Evolutionary conservation across 2,329 filamentous ascomycete genomes (phyloP), one percentile per base, ranked within the genome.

Genomic region (Trichoderma polysporum): DNA sequence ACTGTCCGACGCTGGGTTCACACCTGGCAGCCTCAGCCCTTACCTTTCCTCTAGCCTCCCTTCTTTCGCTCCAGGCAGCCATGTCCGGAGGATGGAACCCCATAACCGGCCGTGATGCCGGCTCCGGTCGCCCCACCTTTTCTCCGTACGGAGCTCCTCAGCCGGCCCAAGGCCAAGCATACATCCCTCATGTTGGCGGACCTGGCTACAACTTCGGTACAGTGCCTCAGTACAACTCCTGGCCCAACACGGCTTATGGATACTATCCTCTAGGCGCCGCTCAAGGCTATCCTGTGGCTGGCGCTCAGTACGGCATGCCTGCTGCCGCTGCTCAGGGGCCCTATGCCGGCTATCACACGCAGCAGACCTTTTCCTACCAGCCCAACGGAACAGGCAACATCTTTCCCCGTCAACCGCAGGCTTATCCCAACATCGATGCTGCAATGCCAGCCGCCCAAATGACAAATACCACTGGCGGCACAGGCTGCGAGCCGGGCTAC

Each of bases 401-500:
- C 4, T 72, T 77, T 3, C 71, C 74, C 1, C 82, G 83, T 2
- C 71, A 76, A n/a, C 79, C 82, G 0, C 78, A 81, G 62, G 73
- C 79, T 0, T 77, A 78, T 22, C 83, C 85, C 0, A 71, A 71
- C 8, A 78, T 83, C 66, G 79, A 84, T 70, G 68, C 77, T 0
- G 75, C 79, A 2, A 82, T 85, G 68, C 84, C 85, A 0, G 84
- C 85, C 0, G 79, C 83, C 31, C 83, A 86, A 69, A 78, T 89
- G 77, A 81, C 80, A 54, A 88, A 89, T 76, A 81, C 83, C 0
- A 85, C 84, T 0, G 85, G 87, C 52, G 86, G 86, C 25, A 79
- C 83, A 1, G 85, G 86, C 47, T 84, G 84, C 68, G 87, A 89
- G 71, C 85, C 85, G 0, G 88, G 86, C 2, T 90, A 88, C 78